Evolutionary conservation across 1,139 yeast genomes (phyloP).

Genomic region (Blastobotrys buckinghamii): DNA sequence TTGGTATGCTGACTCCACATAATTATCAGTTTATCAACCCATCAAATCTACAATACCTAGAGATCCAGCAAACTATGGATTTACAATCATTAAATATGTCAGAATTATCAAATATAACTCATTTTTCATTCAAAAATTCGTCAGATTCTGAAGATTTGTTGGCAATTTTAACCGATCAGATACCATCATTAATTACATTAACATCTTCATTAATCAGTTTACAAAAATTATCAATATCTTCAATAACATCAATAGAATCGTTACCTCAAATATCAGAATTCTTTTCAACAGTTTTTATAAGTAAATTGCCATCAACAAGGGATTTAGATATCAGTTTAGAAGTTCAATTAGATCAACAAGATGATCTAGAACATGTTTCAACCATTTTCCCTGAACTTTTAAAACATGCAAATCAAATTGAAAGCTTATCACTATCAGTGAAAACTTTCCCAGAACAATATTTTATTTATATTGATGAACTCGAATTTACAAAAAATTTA

Average conservation of each 20-base stretch:
- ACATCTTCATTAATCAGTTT: neutral
- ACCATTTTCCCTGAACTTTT: neutral
- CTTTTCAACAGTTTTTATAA: neutral
- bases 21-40: neutral
- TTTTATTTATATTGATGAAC: neutral
- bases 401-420: neutral
- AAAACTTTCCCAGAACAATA: neutral
- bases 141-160: neutral
- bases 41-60: neutral
- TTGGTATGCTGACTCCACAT: neutral
- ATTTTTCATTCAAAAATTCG: neutral
- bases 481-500: neutral
- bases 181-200: neutral
- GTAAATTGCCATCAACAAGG: neutral
- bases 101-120: neutral
- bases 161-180: neutral
- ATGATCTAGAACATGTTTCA: neutral
- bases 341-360: neutral
- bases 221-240: neutral
- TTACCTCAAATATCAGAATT: neutral
- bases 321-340: neutral
- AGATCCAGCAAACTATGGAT: neutral
- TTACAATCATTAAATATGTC: neutral
- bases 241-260: neutral
- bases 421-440: neutral